Evolutionary conservation across 2,329 filamentous ascomycete genomes (phyloP), one percentile per base, ranked within the genome.

Genomic region (Ceratocystis huliohia): DNA sequence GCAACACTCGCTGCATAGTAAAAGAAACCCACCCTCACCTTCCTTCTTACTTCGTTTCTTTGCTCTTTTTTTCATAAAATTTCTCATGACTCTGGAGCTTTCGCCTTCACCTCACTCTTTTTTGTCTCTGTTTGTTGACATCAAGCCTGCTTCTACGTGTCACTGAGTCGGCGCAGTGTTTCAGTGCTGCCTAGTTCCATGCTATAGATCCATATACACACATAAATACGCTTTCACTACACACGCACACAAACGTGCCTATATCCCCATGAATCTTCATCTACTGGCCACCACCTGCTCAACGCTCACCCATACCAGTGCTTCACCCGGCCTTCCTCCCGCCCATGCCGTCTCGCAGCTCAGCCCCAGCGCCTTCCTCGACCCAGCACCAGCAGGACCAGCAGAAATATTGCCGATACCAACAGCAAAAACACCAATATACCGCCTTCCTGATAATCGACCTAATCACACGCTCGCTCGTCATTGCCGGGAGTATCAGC

Each of bases 381-480:
- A 44, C 59, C 22, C 30, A 33, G 44, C 25, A 22, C 46, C 28
- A 46, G 25, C 61, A 17, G 17, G 20, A 33, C 45, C 63, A 65
- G 33, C 63, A 57, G 6, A 65, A 41, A 1, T 15, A 41, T 15
- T 41, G 37, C 37, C 37, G 37, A 15, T 41, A 41, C 41, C 30
- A 33, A 5, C 17, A 22, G 28, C 28, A 30, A 22, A 44, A 17
- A 15, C 37, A 33, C 45, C 63, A 65, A 13, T 20, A 57, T 20
- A 65, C 48, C 3, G 63, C 63, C 45, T 57, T 65, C 33, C 63
- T 50, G 17, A 65, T 65, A 25, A n/a, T 65, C 46, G 63, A 65
- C 37, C 28, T 65, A n/a, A 41, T 37, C 25, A 57, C 48, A 15
- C 63, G 63, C 45, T 65, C 63, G 28, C 63, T 65, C 48, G 63